Conservation (phyloP, 1,284 basidiomycete genomes). For the Singerocomus inundabilis region DNA sequence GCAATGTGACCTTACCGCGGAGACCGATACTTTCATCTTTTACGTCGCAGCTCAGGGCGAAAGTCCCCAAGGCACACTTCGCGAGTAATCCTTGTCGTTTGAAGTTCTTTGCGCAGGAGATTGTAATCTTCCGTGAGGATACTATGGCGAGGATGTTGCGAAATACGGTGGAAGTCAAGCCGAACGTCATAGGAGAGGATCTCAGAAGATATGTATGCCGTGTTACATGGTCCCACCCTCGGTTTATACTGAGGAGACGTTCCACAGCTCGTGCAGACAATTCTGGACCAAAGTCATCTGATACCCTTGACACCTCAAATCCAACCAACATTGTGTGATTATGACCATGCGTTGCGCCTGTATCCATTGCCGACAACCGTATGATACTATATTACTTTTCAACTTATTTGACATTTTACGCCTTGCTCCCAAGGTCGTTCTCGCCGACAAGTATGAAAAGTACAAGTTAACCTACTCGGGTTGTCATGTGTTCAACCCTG, state of each 20-base stretch:
- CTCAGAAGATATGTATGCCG: conserved; percentile 81
- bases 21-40: conserved; percentile 76
- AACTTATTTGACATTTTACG: conserved; percentile 7
- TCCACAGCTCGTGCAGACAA: conserved; percentile 84
- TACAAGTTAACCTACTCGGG: conserved; percentile 98
- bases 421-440: conserved; percentile 62
- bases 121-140: conserved; percentile 93
- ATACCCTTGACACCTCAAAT: conserved; percentile 81
- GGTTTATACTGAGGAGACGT: conserved; percentile 6
- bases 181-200: conserved; percentile 69
- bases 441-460: conserved; percentile 96
- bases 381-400: conserved; percentile 9
- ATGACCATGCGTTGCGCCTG: conserved; percentile 88
- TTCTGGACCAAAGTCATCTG: conserved; percentile 91
- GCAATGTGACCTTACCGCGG: conserved; percentile 76
- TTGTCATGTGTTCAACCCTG: conserved; percentile 99
- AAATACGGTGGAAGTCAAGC: conserved; percentile 86
- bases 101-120: conserved; percentile 94
- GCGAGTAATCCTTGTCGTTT: conserved; percentile 93
- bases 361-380: conserved; percentile 95
- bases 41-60: conserved; percentile 62
- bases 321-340: conserved; percentile 88
- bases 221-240: neutral
- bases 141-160: conserved; percentile 92
- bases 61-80: conserved; percentile 78